Percentiles rank a stretch among this genome's conserved stretches.
Conservation (phyloP, 2,329 filamentous ascomycete species). For the Phaeophleospora eucalypticola region DNA sequence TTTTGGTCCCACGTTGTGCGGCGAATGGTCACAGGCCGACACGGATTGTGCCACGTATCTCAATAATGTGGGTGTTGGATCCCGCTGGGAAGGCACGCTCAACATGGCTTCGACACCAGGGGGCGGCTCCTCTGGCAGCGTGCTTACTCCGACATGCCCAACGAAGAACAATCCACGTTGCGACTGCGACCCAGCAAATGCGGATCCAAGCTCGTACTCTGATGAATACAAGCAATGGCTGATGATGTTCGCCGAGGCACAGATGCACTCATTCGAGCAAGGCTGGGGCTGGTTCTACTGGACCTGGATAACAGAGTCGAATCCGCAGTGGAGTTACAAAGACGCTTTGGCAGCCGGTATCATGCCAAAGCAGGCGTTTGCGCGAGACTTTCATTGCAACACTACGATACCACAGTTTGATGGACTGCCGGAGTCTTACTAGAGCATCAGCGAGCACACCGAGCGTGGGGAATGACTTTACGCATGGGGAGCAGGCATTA, state of each 20-base stretch:
- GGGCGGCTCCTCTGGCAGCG: constrained; percentile 57
- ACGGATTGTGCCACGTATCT: constrained; percentile 86
- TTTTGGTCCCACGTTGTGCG: constrained; percentile 90
- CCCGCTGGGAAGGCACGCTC: constrained; percentile 86
- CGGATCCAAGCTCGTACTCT: constrained; percentile 63
- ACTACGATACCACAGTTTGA: constrained; percentile 39
- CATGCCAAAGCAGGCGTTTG: constrained; percentile 56
- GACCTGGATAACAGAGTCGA: constrained; percentile 90
- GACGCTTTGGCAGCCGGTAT: constrained; percentile 72
- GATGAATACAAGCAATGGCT: constrained; percentile 78
- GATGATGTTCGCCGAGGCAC: constrained; percentile 85
- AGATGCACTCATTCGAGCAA: constrained; percentile 91
- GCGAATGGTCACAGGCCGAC: constrained; percentile 96
- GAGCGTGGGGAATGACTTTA: no score
- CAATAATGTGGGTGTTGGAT: constrained; percentile 85
- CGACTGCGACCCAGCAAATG: constrained; percentile 71
- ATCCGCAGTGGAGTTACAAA: constrained; percentile 89
- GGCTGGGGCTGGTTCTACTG: constrained; percentile 99
- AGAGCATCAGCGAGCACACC: no score
- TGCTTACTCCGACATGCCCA: constrained; percentile 72
- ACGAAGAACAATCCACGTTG: constrained; percentile 59
- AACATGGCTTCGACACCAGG: constrained; percentile 46
- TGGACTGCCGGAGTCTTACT: constrained; percentile 46
- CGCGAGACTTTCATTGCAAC: constrained; percentile 42
- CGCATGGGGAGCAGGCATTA: no score